Evolutionary conservation across 1,284 basidiomycete species (phyloP), one percentile per base, ranked within the genome.

Genomic region (Lentinus polychrous): DNA sequence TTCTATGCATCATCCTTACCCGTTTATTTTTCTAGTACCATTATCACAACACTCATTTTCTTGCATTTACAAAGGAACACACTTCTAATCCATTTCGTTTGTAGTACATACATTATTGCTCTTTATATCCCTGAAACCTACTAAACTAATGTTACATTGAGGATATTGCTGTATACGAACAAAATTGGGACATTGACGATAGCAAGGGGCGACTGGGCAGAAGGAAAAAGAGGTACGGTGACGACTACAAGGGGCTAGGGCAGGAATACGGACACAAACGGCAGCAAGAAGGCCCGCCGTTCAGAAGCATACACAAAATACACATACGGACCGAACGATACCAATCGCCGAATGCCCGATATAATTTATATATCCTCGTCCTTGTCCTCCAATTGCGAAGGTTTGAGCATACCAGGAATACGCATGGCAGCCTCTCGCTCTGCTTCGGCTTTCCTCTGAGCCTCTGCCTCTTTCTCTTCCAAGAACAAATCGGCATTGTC

Each of bases 321-420:
- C 42, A 46, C 40, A 45, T 39, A 48, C 40, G 43, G 32, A 17
- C 23, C 20, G 20, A 37, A 8, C 18, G 43, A 43, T 43, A 43
- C 18, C 40, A 35, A 46, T 47, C 44, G 20, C 14, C 14, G 37
- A 17, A 54, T 60, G 50, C 56, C 54, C 52, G 53, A n/a, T n/a
- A 49, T 52, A 48, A 48, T 32, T 78, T 67, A 87, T 59, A 88
- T 83, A 62, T 89, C 86, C 67, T 92, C 90, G 64, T 91, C 89
- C 67, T 86, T 86, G 71, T 94, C 93, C 63, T 94, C 91, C 64
- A 96, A 66, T 69, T 94, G 91, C 57, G 86, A 88, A 27, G 95
- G 95, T 70, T 98, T 98, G 65, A 98, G 78, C 90, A 99, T 92
- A 48, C 96, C 96, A n/a, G 95, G 96, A 54, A 99, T 93, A 56